Evolutionary conservation across 2,329 filamentous ascomycete species (phyloP).

Genomic region (Exophiala sp.): DNA sequence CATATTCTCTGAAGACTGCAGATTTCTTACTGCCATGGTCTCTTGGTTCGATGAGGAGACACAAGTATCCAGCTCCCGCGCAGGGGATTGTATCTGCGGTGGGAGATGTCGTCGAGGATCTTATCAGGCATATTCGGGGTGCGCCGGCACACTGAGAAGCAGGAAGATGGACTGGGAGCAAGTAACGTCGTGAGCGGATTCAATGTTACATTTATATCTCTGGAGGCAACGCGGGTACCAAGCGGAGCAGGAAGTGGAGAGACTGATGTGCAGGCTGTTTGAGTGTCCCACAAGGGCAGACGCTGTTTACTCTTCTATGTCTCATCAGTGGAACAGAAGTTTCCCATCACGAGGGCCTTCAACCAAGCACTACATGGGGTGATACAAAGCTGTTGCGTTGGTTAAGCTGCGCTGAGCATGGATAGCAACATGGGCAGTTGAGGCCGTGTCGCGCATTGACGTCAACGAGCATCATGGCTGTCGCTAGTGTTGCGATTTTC

Average conservation of each 20-base stretch:
- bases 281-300: background rate
- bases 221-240: background rate
- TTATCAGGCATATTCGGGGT: conserved; percentile 57
- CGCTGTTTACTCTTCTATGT: too few relatives aligned
- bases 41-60: conserved; percentile 91
- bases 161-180: too few relatives aligned
- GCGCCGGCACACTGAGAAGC: background rate
- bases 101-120: conserved; percentile 91
- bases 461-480: too few relatives aligned
- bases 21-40: conserved; percentile 84
- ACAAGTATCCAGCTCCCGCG: conserved; percentile 88
- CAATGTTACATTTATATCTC: background rate
- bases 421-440: too few relatives aligned
- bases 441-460: too few relatives aligned
- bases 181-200: too few relatives aligned
- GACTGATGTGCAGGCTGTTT: background rate
- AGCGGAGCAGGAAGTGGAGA: background rate
- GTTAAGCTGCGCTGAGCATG: too few relatives aligned
- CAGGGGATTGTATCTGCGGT: conserved; percentile 87
- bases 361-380: too few relatives aligned
- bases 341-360: too few relatives aligned
- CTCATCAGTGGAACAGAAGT: too few relatives aligned
- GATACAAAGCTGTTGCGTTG: too few relatives aligned
- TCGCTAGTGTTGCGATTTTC: too few relatives aligned
- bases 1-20: background rate